A percentile compares a stretch with the other conserved stretches of the same genome.
phyloP scores from a whole-genome alignment of 2,329 filamentous ascomycete genomes.

The Coniochaeta sp. region DNA sequence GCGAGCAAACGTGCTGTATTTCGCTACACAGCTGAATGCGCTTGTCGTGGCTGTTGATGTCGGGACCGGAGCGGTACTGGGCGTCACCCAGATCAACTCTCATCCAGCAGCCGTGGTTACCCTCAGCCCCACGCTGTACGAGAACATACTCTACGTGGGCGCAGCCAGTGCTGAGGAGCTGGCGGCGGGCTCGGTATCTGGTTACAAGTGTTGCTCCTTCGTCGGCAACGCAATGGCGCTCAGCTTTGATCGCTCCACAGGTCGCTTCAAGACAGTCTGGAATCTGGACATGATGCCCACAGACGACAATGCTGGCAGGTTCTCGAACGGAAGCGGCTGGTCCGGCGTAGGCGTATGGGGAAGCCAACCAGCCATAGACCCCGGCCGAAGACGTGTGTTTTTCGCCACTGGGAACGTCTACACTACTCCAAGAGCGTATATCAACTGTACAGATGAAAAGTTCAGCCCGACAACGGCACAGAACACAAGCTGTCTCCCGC shows the following conservation, averaged over 20 bases:
- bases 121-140: constrained; percentile 16
- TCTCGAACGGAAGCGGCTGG: constrained; percentile 13
- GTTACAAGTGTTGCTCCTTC: constrained; percentile 22
- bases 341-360: constrained; percentile 22
- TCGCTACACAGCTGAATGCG: constrained; percentile 17
- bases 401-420: constrained; percentile 24
- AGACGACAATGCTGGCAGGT: constrained; percentile 1
- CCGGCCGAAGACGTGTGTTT: constrained; percentile 16
- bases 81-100: constrained; percentile 13
- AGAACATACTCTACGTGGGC: constrained; percentile 20
- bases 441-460: constrained; percentile 12
- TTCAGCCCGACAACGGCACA: constrained; percentile 5
- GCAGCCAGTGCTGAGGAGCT: constrained; percentile 18
- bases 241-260: constrained; percentile 3
- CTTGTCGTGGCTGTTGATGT: constrained; percentile 18
- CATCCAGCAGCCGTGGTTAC: constrained; percentile 20
- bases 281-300: constrained; percentile 6
- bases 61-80: constrained; percentile 13
- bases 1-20: constrained; percentile 17
- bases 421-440: constrained; percentile 10
- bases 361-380: constrained; percentile 21
- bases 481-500: constrained; percentile 13
- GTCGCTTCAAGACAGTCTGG: constrained; percentile 15
- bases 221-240: constrained; percentile 17
- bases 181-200: constrained; percentile 3